These are phyloP conservation scores for Fusarium praegraminearum DNA, from an alignment of 2,329 filamentous ascomycete species.

Conservation along the genomic window DNA sequence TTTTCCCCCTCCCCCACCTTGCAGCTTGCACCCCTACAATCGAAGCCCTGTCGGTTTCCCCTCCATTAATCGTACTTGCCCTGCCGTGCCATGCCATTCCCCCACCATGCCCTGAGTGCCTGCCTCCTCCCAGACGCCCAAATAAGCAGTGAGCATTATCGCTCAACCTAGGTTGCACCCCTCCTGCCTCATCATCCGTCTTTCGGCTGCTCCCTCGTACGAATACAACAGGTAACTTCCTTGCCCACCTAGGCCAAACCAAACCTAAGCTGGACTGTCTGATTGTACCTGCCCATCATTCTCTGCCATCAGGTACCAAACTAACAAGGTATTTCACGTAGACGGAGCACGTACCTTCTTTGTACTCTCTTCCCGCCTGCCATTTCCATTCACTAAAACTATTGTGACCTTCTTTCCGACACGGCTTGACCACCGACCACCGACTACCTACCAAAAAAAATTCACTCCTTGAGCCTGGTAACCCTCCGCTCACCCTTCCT, in stretches of 20 bases:
- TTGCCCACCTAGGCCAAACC: conserved; percentile 31
- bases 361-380: conserved; percentile 40
- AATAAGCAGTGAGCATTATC: conserved; percentile 16
- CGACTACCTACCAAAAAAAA: conserved; percentile 37
- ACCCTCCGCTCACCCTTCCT: conserved; percentile 41
- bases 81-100: conserved; percentile 37
- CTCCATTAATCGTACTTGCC: conserved; percentile 41
- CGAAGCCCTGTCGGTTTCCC: conserved; percentile 37
- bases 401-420: conserved; percentile 28
- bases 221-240: conserved; percentile 19
- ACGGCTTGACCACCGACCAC: conserved; percentile 35
- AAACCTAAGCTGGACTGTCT: conserved; percentile 7
- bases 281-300: conserved; percentile 42
- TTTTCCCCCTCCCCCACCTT: conserved; percentile 37
- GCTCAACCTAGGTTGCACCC: conserved; percentile 35
- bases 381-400: conserved; percentile 28
- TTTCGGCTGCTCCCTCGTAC: conserved; percentile 32
- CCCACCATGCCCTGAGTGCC: conserved; percentile 40
- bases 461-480: conserved; percentile 42
- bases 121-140: conserved; percentile 30
- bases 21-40: conserved; percentile 27
- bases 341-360: conserved; percentile 39
- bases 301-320: conserved; percentile 34
- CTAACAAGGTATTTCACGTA: conserved; percentile 27
- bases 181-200: conserved; percentile 41